Conservation (phyloP, 2,329 filamentous ascomycete species). For the Cercospora brassicicola region DNA sequence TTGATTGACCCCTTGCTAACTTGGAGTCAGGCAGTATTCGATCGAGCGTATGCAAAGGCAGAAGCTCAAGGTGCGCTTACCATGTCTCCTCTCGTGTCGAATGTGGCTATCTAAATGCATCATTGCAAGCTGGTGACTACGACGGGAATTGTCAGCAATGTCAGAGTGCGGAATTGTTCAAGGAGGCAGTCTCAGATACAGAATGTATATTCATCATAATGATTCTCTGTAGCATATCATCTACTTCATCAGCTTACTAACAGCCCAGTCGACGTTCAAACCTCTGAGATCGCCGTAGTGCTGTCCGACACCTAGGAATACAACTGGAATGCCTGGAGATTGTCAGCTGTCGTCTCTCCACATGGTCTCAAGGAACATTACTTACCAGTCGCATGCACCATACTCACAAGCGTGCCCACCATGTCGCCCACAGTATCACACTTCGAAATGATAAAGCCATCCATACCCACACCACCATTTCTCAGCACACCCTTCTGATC, state of each 20-base stretch:
- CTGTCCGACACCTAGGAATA: constrained; percentile 79
- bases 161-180: neutral
- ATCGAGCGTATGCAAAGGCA: too few species aligned
- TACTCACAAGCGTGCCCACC: constrained; percentile 92
- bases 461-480: constrained; percentile 68
- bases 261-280: constrained; percentile 64
- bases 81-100: neutral
- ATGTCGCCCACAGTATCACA: constrained; percentile 99
- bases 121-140: neutral
- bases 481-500: constrained; percentile 39
- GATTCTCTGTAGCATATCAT: neutral
- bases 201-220: neutral
- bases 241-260: constrained; percentile 58
- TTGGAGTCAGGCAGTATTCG: neutral
- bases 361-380: constrained; percentile 38
- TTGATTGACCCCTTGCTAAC: neutral
- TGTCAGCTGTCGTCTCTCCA: constrained; percentile 1
- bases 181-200: neutral
- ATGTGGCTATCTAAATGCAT: neutral
- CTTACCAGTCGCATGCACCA: constrained; percentile 80
- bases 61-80: neutral
- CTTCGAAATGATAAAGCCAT: constrained; percentile 98
- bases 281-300: constrained; percentile 66
- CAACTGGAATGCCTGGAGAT: constrained; percentile 70
- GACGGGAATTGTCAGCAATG: neutral